These are phyloP conservation scores for Xerophyta viscosa DNA, from an alignment of 106 monocot genomes.

Conservation along the genomic window DNA sequence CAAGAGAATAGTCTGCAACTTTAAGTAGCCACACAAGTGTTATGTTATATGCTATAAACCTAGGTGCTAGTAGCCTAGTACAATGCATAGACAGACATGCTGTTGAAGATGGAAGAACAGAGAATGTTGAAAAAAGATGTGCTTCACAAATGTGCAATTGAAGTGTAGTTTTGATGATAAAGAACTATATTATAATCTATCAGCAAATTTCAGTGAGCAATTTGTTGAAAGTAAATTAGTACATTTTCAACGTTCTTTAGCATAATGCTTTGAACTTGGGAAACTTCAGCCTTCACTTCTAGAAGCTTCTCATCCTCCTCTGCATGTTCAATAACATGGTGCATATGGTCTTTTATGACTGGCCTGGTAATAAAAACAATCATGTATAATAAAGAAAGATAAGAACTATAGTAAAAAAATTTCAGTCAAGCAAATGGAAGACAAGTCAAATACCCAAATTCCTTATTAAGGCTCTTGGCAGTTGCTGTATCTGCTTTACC, in stretches of 20 bases:
- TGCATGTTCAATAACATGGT: conserved; percentile 71
- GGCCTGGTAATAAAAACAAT: conserved; percentile 49
- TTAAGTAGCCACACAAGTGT: no score
- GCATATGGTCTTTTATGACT: conserved; percentile 88
- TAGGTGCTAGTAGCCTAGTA: no score
- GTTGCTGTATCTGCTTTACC: conserved; percentile 91
- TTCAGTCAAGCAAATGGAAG: background rate
- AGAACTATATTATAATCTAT: no score
- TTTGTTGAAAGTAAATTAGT: background rate
- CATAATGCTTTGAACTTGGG: conserved; percentile 89
- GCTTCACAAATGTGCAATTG: no score
- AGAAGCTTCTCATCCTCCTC: conserved; percentile 82
- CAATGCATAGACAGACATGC: no score
- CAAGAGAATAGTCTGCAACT: no score
- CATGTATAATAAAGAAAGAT: no score
- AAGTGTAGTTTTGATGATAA: no score
- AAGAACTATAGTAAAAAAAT: no score
- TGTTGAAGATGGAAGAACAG: conserved; percentile 1
- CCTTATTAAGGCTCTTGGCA: conserved; percentile 90
- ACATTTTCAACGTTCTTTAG: conserved; percentile 94
- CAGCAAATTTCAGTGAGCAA: background rate
- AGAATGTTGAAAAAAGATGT: background rate
- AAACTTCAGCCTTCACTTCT: conserved; percentile 92
- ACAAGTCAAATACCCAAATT: conserved; percentile 94
- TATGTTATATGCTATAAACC: no score